Percentiles rank a stretch among this genome's conserved stretches.
These are phyloP conservation scores for Albifimbria verrucaria DNA, from an alignment of 2,329 filamentous ascomycete genomes.

Conservation along the genomic window DNA sequence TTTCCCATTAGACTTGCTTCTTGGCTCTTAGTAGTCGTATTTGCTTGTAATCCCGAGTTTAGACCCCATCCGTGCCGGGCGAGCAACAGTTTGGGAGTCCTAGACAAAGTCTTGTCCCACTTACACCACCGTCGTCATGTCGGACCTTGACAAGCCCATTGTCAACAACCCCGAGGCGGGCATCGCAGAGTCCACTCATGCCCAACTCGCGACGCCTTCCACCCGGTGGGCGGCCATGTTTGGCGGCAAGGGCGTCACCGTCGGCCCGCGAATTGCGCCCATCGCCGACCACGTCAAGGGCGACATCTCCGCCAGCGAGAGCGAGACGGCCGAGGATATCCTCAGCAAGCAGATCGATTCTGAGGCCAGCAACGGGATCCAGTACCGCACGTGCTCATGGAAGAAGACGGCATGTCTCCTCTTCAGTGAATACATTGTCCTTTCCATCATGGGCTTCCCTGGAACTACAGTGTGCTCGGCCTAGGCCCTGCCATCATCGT, in stretches of 20 bases:
- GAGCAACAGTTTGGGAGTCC: too few species aligned
- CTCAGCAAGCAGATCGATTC: constrained; percentile 68
- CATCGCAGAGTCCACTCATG: neutral
- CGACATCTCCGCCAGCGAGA: constrained; percentile 36
- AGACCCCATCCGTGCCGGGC: too few species aligned
- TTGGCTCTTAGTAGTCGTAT: neutral
- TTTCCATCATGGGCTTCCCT: constrained; percentile 92
- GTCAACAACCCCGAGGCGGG: constrained; percentile 18
- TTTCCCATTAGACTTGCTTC: neutral
- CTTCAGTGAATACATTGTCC: constrained; percentile 93
- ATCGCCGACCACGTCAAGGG: constrained; percentile 32
- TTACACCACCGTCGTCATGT: too few species aligned
- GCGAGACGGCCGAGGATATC: constrained; percentile 44
- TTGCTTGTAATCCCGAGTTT: neutral
- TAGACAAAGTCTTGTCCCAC: too few species aligned
- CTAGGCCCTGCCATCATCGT: constrained; percentile 81
- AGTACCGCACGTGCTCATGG: constrained; percentile 93
- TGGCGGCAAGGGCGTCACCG: constrained; percentile 34
- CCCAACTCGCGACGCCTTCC: constrained; percentile 9
- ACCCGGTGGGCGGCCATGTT: constrained; percentile 32
- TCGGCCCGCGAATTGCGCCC: constrained; percentile 52
- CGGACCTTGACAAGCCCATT: constrained; percentile 10
- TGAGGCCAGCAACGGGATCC: constrained; percentile 75
- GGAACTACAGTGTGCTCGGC: constrained; percentile 84
- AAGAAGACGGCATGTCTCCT: constrained; percentile 88